phyloP scores from a whole-genome alignment of 1,284 basidiomycete genomes.

The Vanrija sp. region DNA sequence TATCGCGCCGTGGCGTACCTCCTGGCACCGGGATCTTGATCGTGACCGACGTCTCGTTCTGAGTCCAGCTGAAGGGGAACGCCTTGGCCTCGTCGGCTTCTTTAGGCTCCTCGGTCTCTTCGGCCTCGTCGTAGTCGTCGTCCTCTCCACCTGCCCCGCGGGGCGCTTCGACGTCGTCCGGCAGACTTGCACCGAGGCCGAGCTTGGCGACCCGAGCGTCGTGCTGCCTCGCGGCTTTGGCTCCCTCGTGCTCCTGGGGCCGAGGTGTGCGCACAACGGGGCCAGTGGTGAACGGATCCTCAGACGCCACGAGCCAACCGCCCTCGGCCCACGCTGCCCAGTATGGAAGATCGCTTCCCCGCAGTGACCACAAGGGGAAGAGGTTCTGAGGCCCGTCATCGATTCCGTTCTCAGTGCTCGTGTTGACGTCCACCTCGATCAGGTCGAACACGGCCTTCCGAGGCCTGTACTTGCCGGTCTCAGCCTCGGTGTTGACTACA shows the following conservation, averaged over 20 bases:
- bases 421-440: constrained; percentile 31
- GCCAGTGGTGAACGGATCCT: constrained; percentile 19
- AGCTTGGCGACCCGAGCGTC: constrained; percentile 21
- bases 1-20: constrained; percentile 59
- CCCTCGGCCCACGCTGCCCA: constrained; percentile 27
- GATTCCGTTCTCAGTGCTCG: constrained; percentile 9
- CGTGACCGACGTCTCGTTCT: constrained; percentile 74
- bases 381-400: constrained; percentile 50
- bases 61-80: constrained; percentile 85
- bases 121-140: constrained; percentile 12
- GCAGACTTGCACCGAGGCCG: constrained; percentile 31
- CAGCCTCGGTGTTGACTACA: constrained; percentile 1
- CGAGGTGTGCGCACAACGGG: too few relatives aligned
- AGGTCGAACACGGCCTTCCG: constrained; percentile 30
- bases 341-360: constrained; percentile 67
- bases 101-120: neutral
- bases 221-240: neutral
- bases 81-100: neutral
- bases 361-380: constrained; percentile 58
- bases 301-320: constrained; percentile 37
- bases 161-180: neutral
- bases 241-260: too few relatives aligned
- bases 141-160: neutral
- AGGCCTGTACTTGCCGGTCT: constrained; percentile 20
- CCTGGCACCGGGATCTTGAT: constrained; percentile 76